A percentile compares a stretch with the other conserved stretches of the same genome.
phyloP scores from a whole-genome alignment of 1,284 basidiomycete species.

The Earliella scabrosa region DNA sequence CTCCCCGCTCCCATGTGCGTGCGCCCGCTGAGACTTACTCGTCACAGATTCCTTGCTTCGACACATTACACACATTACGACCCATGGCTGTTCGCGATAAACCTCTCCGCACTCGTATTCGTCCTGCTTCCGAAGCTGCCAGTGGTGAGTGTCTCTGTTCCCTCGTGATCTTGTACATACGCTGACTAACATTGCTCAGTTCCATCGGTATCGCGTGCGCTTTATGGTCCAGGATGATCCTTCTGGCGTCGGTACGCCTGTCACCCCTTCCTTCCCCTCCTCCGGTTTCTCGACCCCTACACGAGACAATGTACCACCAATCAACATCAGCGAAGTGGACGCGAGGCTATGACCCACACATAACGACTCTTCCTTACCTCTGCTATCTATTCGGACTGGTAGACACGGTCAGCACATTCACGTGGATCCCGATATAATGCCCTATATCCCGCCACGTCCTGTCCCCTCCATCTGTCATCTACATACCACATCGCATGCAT shows the following conservation, averaged over 20 bases:
- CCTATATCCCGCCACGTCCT: background rate
- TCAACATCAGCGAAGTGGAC: constrained; percentile 41
- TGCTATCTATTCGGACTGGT: constrained; percentile 13
- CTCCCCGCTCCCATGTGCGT: background rate
- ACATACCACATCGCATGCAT: constrained; percentile 13
- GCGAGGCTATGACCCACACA: constrained; percentile 31
- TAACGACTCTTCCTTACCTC: background rate
- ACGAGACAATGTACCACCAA: constrained; percentile 28
- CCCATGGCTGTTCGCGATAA: constrained; percentile 91
- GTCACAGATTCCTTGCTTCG: constrained; percentile 87
- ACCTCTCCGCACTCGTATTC: constrained; percentile 84
- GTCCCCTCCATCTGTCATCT: constrained; percentile 7
- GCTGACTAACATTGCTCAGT: constrained; percentile 42
- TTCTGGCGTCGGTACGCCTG: constrained; percentile 69
- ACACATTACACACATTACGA: constrained; percentile 99
- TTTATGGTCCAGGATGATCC: constrained; percentile 62
- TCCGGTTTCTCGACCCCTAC: constrained; percentile 36
- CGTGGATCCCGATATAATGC: background rate
- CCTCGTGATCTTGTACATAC: constrained; percentile 2
- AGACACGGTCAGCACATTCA: constrained; percentile 15
- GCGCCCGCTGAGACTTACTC: background rate
- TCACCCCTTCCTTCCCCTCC: constrained; percentile 54
- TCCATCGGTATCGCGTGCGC: constrained; percentile 79
- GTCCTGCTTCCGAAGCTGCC: constrained; percentile 97
- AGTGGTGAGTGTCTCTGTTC: constrained; percentile 52